These are phyloP conservation scores for Margaritispora aquatica DNA, from an alignment of 495 filamentous ascomycete genomes.

Conservation along the genomic window DNA sequence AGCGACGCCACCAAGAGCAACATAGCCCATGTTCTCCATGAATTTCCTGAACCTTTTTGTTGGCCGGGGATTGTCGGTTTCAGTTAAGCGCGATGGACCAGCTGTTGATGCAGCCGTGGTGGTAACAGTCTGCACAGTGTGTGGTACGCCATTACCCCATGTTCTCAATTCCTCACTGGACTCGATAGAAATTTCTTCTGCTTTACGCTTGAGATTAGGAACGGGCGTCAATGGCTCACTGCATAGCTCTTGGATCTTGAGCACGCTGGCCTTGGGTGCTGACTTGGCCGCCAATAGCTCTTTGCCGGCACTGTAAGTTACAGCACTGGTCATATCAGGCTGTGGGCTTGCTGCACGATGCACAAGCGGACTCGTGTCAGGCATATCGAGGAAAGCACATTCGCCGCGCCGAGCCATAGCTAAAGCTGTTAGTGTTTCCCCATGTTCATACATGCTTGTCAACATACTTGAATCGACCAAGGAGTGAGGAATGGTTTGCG, in stretches of 20 bases:
- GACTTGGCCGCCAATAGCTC: constrained; percentile 8
- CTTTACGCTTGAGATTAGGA: constrained; percentile 27
- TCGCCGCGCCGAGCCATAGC: constrained; percentile 4
- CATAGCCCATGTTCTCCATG: constrained; percentile 33
- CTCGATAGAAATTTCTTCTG: constrained; percentile 29
- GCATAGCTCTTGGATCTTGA: constrained; percentile 1
- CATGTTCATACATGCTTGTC: neutral
- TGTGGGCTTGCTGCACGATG: constrained; percentile 20
- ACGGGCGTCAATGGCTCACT: neutral
- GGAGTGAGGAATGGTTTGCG: neutral
- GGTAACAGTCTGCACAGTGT: neutral
- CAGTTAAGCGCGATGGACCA: too few species aligned
- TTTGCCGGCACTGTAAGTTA: constrained; percentile 32
- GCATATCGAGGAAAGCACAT: constrained; percentile 11
- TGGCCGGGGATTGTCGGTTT: constrained; percentile 8
- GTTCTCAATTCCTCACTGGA: constrained; percentile 23
- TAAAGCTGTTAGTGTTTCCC: neutral
- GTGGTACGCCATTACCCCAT: constrained; percentile 10
- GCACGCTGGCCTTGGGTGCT: neutral
- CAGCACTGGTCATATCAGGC: constrained; percentile 36
- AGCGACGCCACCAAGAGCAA: constrained; percentile 33
- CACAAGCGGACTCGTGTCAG: neutral
- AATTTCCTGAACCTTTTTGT: constrained; percentile 30
- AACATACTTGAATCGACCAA: neutral
- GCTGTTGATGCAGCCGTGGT: neutral